A percentile compares a stretch with the other conserved stretches of the same genome.
Evolutionary conservation across 2,329 filamentous ascomycete species (phyloP).

Genomic region (Cladophialophora chaetospira): DNA sequence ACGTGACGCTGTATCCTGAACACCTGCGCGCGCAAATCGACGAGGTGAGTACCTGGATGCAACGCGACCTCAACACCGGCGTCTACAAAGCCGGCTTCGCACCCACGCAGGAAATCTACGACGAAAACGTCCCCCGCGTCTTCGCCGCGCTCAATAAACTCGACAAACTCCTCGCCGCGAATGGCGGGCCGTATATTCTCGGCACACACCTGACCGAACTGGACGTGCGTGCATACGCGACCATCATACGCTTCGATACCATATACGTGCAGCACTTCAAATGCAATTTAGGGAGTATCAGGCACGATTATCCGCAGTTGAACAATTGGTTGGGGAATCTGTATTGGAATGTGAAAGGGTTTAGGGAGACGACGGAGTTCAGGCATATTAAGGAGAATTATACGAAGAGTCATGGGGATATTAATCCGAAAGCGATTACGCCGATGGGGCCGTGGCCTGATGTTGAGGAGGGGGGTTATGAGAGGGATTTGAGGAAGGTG

Average conservation of each 20-base stretch:
- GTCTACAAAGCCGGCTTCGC: conserved; percentile 67
- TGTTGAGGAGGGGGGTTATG: conserved; percentile 52
- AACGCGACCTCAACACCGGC: conserved; percentile 58
- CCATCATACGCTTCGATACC: conserved; percentile 61
- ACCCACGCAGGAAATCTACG: conserved; percentile 56
- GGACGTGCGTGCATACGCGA: conserved; percentile 60
- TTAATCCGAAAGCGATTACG: conserved; percentile 65
- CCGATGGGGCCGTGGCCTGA: conserved; percentile 63
- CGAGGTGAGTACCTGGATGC: conserved; percentile 55
- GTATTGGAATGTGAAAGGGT: conserved; percentile 59
- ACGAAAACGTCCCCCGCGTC: conserved; percentile 55
- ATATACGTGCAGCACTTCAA: conserved; percentile 70
- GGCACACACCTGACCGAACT: conserved; percentile 60
- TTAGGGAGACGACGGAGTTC: conserved; percentile 64
- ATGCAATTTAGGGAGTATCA: conserved; percentile 63
- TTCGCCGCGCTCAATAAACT: conserved; percentile 63
- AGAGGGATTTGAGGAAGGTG: conserved; percentile 53
- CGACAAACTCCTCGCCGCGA: conserved; percentile 50
- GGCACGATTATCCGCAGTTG: conserved; percentile 62
- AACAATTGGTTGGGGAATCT: conserved; percentile 63
- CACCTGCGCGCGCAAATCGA: conserved; percentile 55
- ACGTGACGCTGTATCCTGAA: conserved; percentile 57
- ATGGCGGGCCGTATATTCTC: conserved; percentile 59
- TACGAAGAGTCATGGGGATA: conserved; percentile 61
- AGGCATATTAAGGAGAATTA: conserved; percentile 70